Percentiles rank a stretch among this genome's conserved stretches.
These are phyloP conservation scores for Colletotrichum musae DNA, from an alignment of 2,329 filamentous ascomycete species.

Conservation along the genomic window DNA sequence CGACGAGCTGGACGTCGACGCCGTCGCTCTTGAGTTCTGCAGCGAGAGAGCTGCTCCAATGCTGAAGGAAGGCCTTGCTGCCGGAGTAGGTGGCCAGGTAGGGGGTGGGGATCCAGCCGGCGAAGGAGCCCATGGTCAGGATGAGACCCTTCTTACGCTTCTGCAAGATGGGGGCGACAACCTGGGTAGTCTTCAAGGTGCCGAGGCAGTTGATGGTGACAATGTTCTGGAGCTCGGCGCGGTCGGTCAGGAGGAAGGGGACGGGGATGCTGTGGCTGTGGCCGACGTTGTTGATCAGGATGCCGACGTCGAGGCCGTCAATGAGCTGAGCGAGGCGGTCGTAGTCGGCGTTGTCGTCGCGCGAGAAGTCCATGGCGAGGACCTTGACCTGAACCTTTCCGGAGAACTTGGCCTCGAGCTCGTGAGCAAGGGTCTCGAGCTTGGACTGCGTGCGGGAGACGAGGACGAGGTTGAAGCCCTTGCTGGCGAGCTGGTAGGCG, in stretches of 20 bases:
- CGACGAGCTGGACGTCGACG: constrained; percentile 90
- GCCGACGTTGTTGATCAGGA: constrained; percentile 97
- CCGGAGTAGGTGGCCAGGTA: constrained; percentile 96
- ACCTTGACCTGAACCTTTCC: constrained; percentile 79
- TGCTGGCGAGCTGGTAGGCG: constrained; percentile 87
- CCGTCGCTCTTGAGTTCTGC: constrained; percentile 85
- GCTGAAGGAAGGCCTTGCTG: constrained; percentile 97
- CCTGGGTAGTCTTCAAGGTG: constrained; percentile 89
- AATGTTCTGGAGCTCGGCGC: constrained; percentile 88
- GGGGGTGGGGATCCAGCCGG: constrained; percentile 91
- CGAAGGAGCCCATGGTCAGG: constrained; percentile 97
- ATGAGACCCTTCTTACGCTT: constrained; percentile 84
- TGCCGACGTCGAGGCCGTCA: constrained; percentile 82
- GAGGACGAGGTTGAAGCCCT: constrained; percentile 95
- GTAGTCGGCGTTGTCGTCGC: constrained; percentile 86
- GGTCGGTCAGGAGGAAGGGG: constrained; percentile 84
- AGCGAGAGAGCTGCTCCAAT: constrained; percentile 91
- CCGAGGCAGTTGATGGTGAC: constrained; percentile 95
- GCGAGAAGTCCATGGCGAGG: constrained; percentile 91
- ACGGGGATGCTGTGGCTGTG: constrained; percentile 95
- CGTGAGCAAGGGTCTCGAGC: constrained; percentile 81
- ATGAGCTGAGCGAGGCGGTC: constrained; percentile 78
- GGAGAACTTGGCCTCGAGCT: constrained; percentile 80
- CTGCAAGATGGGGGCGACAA: constrained; percentile 87
- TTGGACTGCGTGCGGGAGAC: constrained; percentile 97